Evolutionary conservation across 768 basidiomycete genomes (phyloP), one percentile per base, ranked within the genome.

Genomic region (Leccinellum albellum): DNA sequence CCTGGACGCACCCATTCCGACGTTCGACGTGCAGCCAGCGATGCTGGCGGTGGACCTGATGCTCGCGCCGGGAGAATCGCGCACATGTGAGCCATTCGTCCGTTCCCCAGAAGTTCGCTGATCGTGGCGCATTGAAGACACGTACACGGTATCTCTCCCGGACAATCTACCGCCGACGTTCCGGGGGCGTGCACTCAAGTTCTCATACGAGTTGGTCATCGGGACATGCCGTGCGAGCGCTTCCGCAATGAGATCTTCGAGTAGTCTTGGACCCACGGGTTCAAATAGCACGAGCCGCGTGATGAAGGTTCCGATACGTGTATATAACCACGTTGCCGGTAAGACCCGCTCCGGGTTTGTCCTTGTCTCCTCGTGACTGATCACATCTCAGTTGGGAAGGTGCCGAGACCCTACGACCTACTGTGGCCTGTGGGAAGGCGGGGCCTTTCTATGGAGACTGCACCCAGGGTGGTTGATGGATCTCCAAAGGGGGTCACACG

Each of bases 241-340:
- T 9, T 59, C 74, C 32, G 64, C 57, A 35, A 62, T 64, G 63
- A 54, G 62, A 51, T 69, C 68, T 35, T 65, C 72, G 51, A 64
- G 73, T 56, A 65, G 73, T 49, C 51, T 64, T 9, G 69, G 78
- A 17, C 60, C 71, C 24, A 66, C 70, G 13, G 76, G 75, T 45
- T 75, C 72, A 33, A 81, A 77, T 60, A 83, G 82, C 64, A 76
- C 78, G 55, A 89, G 90, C 71, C 76, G 85, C 32, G 82, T 94
- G 3, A 91, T 96, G 88, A 90, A 89, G 51, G 88, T 98, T 1
- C 96, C 96, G 0, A 87, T 99, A 46, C 77, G 94, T 23, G 78
- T 98, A 6, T 98, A 97, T 74, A 94, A 92, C 56, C 78, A 94
- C 61, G 90, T 97, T 56, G 76, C 83, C 47, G 83, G 94, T 94